A percentile compares a stretch with the other conserved stretches of the same genome.
These are phyloP conservation scores for Ophiostoma sp. DNA, from an alignment of 2,329 filamentous ascomycete species.

Conservation along the genomic window DNA sequence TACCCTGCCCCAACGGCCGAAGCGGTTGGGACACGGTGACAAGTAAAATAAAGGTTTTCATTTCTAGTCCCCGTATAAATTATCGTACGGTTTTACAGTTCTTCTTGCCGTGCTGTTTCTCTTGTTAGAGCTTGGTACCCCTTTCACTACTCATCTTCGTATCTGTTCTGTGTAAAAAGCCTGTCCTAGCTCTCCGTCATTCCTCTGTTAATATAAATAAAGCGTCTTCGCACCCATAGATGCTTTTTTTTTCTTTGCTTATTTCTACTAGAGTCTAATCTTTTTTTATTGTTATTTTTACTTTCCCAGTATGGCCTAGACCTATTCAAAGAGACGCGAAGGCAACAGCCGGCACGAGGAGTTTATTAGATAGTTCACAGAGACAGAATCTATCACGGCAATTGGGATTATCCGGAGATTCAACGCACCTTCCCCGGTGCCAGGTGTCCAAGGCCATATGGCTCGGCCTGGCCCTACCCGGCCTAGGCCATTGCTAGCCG, in stretches of 20 bases:
- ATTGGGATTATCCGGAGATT: no score
- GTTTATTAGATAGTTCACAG: constrained; percentile 26
- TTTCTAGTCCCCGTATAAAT: neutral
- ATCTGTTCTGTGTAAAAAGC: neutral
- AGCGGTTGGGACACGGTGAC: neutral
- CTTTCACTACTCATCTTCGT: neutral
- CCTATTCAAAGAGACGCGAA: constrained; percentile 8
- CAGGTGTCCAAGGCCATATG: no score
- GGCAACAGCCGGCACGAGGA: constrained; percentile 19
- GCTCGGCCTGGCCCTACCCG: no score
- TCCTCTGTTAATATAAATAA: constrained; percentile 3
- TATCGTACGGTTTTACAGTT: neutral
- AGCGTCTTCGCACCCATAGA: constrained; percentile 13
- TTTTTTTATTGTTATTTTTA: neutral
- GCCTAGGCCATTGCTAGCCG: no score
- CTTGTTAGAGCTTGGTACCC: constrained; percentile 1
- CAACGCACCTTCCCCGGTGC: no score
- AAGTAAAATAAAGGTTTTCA: neutral
- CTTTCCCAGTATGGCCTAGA: no score
- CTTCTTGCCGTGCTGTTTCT: neutral
- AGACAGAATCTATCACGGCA: constrained; percentile 26
- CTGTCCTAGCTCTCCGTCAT: neutral
- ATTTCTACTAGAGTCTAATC: neutral
- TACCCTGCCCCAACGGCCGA: neutral
- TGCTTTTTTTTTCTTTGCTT: constrained; percentile 16